phyloP scores from a whole-genome alignment of 768 basidiomycete species.

The Rhizopogon salebrosus region DNA sequence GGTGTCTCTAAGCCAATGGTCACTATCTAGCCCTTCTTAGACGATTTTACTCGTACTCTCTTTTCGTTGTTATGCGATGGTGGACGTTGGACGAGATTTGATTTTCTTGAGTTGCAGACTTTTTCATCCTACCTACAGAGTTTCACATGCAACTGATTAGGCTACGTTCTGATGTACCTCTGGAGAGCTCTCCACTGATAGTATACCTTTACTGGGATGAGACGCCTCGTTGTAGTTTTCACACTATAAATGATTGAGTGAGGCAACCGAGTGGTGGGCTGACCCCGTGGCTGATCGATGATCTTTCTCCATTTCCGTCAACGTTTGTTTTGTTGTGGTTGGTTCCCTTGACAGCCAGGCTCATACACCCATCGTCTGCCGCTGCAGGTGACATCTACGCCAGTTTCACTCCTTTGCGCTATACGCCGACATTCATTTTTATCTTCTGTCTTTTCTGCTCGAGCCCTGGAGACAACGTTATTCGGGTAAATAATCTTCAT shows the following conservation, averaged over 20 bases:
- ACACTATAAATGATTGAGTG: not conserved
- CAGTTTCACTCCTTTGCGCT: not conserved
- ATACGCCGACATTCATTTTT: not conserved
- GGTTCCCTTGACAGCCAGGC: not conserved
- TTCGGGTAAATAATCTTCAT: not conserved
- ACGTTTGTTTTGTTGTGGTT: not conserved
- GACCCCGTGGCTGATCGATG: too few relatives aligned
- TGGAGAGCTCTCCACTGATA: not conserved
- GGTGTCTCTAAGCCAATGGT: constrained; percentile 74
- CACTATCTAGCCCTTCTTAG: constrained; percentile 63
- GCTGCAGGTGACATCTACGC: not conserved
- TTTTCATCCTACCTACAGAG: not conserved
- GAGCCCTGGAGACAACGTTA: not conserved
- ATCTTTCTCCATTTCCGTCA: not conserved
- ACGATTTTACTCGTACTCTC: not conserved
- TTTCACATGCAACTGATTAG: not conserved
- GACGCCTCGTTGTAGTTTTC: not conserved
- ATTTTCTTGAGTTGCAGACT: not conserved
- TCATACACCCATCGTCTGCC: not conserved
- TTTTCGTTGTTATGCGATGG: not conserved
- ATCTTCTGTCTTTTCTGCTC: not conserved
- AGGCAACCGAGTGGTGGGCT: too few relatives aligned
- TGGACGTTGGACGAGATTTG: not conserved
- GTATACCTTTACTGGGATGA: not conserved
- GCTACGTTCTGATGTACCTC: not conserved